phyloP scores from a whole-genome alignment of 2,329 filamentous ascomycete species.

The Phaeomoniella chlamydospora region DNA sequence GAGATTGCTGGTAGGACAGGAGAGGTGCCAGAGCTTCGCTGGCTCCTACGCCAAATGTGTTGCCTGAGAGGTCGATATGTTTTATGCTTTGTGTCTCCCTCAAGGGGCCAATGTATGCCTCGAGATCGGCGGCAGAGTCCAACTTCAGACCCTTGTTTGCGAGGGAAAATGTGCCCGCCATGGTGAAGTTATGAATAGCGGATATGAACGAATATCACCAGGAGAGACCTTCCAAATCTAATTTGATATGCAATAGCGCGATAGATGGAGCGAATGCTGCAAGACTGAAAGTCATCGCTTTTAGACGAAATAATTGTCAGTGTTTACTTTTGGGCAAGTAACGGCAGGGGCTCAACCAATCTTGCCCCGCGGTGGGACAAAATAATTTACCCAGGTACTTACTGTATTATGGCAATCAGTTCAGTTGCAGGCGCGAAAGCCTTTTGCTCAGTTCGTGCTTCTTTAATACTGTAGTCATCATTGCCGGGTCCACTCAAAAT shows the following conservation, averaged over 20 bases:
- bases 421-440: too few relatives aligned
- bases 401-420: too few relatives aligned
- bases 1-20: constrained; percentile 64
- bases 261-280: too few relatives aligned
- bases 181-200: constrained; percentile 22
- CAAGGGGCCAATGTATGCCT: constrained; percentile 66
- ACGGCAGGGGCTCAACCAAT: too few relatives aligned
- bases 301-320: not conserved
- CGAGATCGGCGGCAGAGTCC: constrained; percentile 72
- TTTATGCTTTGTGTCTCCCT: constrained; percentile 59
- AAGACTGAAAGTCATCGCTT: too few relatives aligned
- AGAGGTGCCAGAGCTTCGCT: constrained; percentile 75
- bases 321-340: too few relatives aligned
- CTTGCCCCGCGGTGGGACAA: not conserved
- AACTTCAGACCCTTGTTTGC: constrained; percentile 89
- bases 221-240: too few relatives aligned
- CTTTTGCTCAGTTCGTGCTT: too few relatives aligned
- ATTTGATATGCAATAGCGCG: too few relatives aligned
- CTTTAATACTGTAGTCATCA: too few relatives aligned
- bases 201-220: not conserved
- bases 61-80: constrained; percentile 75
- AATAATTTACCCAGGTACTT: not conserved
- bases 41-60: constrained; percentile 82
- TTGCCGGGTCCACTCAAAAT: too few relatives aligned
- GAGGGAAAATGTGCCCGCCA: constrained; percentile 59